These are phyloP conservation scores for Cymbopogon citratus DNA, from an alignment of 176 grass and related monocot genomes.

Conservation along the genomic window DNA sequence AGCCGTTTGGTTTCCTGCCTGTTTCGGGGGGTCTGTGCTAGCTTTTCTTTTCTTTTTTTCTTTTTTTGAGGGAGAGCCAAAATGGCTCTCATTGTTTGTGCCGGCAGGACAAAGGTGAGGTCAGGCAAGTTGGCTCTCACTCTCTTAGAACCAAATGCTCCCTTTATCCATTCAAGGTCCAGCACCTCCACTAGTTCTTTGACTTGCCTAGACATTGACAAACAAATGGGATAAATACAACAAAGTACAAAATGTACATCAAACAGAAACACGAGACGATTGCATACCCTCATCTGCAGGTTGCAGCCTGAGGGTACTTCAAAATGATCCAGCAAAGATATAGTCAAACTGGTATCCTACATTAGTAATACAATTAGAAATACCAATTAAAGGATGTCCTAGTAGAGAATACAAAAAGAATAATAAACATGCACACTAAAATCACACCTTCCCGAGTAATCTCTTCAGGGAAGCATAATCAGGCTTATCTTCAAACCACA, in stretches of 20 bases:
- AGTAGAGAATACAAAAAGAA: not conserved
- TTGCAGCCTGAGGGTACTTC: constrained; percentile 67
- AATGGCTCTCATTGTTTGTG: no score
- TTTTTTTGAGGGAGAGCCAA: no score
- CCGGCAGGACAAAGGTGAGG: no score
- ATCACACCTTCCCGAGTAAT: constrained; percentile 55
- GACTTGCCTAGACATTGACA: constrained; percentile 32
- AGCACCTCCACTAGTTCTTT: constrained; percentile 37
- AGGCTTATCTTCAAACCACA: constrained; percentile 70
- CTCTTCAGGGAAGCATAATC: constrained; percentile 65
- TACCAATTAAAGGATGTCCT: not conserved
- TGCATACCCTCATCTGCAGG: constrained; percentile 39
- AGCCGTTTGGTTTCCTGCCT: no score
- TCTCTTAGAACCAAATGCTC: no score
- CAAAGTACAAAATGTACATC: not conserved
- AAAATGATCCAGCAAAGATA: constrained; percentile 77
- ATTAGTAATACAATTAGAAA: constrained; percentile 15
- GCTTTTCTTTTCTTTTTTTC: no score
- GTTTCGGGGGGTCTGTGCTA: no score
- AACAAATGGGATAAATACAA: not conserved
- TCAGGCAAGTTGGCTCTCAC: no score
- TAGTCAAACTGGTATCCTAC: constrained; percentile 63
- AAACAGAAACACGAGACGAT: not conserved
- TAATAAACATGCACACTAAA: not conserved
- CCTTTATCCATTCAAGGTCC: constrained; percentile 37